Evolutionary conservation across 2,329 filamentous ascomycete genomes (phyloP).

Genomic region (Apiospora marii): DNA sequence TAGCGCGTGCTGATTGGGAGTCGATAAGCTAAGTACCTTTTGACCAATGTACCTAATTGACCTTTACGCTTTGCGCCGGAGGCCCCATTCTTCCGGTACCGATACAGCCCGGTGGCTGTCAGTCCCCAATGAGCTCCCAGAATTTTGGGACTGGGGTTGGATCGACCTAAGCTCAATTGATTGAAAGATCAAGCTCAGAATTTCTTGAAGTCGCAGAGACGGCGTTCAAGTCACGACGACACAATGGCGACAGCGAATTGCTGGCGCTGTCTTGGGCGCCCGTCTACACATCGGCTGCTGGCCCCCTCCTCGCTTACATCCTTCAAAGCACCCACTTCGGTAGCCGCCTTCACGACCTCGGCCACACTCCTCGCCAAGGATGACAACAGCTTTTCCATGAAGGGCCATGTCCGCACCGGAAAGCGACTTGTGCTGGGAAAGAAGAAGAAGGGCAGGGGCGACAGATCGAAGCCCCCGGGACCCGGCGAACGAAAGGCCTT

Average conservation of each 20-base stretch:
- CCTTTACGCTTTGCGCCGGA: conserved; percentile 9
- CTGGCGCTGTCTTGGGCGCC: conserved; percentile 52
- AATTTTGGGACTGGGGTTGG: conserved; percentile 20
- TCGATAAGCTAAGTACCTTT: conserved; percentile 1
- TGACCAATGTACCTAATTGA: neutral
- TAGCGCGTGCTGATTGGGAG: neutral
- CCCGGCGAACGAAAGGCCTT: conserved; percentile 86
- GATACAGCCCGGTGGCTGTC: conserved; percentile 1
- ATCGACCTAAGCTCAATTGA: conserved; percentile 14
- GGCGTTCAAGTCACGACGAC: conserved; percentile 29
- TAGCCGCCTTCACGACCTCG: conserved; percentile 41
- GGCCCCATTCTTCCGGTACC: conserved; percentile 22
- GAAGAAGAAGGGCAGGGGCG: conserved; percentile 61
- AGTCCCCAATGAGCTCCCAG: conserved; percentile 16
- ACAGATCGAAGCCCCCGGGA: conserved; percentile 63
- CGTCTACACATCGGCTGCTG: conserved; percentile 39
- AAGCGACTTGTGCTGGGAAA: conserved; percentile 50
- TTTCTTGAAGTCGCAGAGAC: conserved; percentile 18
- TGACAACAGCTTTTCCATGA: conserved; percentile 28
- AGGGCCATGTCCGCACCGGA: conserved; percentile 42
- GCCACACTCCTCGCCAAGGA: conserved; percentile 30
- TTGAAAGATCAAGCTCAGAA: conserved; percentile 14
- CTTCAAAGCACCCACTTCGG: conserved; percentile 35
- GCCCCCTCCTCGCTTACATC: conserved; percentile 35
- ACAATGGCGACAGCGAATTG: conserved; percentile 51